A percentile compares a stretch with the other conserved stretches of the same genome.
Evolutionary conservation across 169 alveolate genomes (phyloP).

Genomic region (Plasmodium sp.): DNA sequence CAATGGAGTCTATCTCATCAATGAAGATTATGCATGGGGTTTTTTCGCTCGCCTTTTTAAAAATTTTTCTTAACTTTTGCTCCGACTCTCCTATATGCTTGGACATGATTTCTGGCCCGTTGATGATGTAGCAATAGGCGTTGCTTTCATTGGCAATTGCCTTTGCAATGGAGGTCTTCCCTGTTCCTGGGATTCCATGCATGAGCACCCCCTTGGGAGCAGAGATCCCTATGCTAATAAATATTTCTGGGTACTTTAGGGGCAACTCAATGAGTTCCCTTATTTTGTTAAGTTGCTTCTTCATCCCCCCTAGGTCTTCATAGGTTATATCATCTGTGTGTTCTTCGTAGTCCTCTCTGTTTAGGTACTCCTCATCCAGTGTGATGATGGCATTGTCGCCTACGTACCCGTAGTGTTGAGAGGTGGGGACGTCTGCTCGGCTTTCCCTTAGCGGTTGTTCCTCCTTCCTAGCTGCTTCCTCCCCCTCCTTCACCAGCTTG

Average conservation of each 20-base stretch:
- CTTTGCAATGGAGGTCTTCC: slow-evolving; percentile 88
- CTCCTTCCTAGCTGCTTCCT: not conserved
- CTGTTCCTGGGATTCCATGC: slow-evolving; percentile 91
- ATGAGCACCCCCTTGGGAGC: slow-evolving; percentile 89
- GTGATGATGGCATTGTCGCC: slow-evolving; percentile 73
- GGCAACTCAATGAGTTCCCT: slow-evolving; percentile 87
- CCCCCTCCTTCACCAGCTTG: slow-evolving; percentile 48
- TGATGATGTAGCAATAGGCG: slow-evolving; percentile 82
- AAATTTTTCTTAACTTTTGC: slow-evolving; percentile 86
- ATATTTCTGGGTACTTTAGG: slow-evolving; percentile 85
- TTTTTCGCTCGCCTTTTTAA: slow-evolving; percentile 84
- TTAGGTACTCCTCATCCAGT: slow-evolving; percentile 71
- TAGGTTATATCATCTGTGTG: slow-evolving; percentile 82
- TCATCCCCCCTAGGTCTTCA: slow-evolving; percentile 87
- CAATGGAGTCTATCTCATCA: slow-evolving; percentile 94
- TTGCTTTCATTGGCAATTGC: slow-evolving; percentile 89
- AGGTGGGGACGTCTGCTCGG: not conserved
- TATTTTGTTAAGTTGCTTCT: slow-evolving; percentile 83
- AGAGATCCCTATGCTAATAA: slow-evolving; percentile 85
- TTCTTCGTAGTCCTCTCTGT: slow-evolving; percentile 82
- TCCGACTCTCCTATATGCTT: slow-evolving; percentile 92
- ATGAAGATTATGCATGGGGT: slow-evolving; percentile 89
- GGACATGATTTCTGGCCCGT: slow-evolving; percentile 88
- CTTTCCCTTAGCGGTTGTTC: not conserved
- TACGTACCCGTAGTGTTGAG: slow-evolving; percentile 30